Evolutionary conservation across 164 flowering plant species (phyloP).

Genomic region (Chloranthus sessilifolius): DNA sequence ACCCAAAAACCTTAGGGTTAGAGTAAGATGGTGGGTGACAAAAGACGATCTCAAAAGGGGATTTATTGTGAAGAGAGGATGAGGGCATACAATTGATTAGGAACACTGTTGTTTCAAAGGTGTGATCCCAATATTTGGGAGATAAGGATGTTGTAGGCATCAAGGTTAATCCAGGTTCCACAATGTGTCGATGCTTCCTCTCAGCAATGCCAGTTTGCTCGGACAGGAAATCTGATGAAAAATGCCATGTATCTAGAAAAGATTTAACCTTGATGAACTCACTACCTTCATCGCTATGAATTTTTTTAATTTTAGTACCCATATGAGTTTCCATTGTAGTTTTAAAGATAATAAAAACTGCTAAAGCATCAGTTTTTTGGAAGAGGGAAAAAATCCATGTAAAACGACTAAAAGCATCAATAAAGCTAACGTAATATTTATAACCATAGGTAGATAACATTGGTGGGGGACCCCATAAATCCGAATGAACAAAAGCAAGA

Average conservation of each 20-base stretch:
- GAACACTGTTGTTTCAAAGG: background rate
- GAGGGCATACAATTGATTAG: background rate
- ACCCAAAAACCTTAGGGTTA: background rate
- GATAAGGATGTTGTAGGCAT: background rate
- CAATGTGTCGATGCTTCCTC: background rate
- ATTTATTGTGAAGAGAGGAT: background rate
- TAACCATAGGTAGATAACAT: no score
- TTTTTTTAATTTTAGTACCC: background rate
- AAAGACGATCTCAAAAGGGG: background rate
- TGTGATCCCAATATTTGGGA: background rate
- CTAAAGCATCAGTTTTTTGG: background rate
- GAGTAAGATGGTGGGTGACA: background rate
- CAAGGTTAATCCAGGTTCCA: background rate
- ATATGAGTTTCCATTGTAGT: background rate
- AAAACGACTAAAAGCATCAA: background rate
- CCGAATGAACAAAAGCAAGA: background rate
- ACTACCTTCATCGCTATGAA: background rate
- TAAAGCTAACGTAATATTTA: background rate
- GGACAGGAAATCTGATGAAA: background rate
- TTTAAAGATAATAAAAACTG: background rate
- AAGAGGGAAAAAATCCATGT: background rate
- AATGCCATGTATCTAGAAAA: background rate
- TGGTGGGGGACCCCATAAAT: background rate
- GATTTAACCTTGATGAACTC: background rate
- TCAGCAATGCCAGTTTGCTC: slow-evolving; percentile 1